Base-by-base conservation (phyloP, 345 rosid genomes). In the Populus tremula region DNA sequence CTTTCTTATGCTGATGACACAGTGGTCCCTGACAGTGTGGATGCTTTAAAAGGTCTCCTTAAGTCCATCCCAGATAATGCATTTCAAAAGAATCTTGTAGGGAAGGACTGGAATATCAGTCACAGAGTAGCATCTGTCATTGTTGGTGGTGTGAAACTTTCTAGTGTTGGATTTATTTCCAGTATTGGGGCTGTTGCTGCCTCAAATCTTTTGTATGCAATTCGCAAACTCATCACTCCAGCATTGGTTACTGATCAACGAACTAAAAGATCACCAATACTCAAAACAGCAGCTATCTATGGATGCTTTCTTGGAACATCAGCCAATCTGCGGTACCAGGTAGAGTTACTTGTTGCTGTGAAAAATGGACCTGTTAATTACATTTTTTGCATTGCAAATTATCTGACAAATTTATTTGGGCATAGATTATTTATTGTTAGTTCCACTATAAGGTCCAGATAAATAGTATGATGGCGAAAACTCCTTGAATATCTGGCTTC, bases 241-340 rank as follows among this genome's bases (percentile, higher is more conserved):
- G 82, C 84, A 71, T 66, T 84, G 64, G 88, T 74, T 59, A 74
- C 82, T 53, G 75, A 83, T 67, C 88, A 86, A 81, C 85, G 38
- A 78, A 87, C 80, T 45, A 90, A 80, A 83, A 93, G 97, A 82
- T 93, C 97, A 45, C 98, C 98, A 23, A 84, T 93, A 70, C 87
- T 94, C 35, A 93, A 93, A 86, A 90, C 97, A 25, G 98, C 97
- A 6, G 66, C 76, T 79, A 85, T 94, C 5, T 94, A 94, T 84
- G 80, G 89, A 65, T 29, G 88, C 83, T 94, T 93, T 87, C 91
- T 94, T 29, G 98, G 97, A 82, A 89, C 83, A 84, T 93, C 97
- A 73, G 93, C 98, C 74, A 94, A 93, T 88, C 86, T 94, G 66
- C 94, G 97, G 61, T 94, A 90, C 85, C 98, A 94, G 97, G 98